These are phyloP conservation scores for Lyophyllum shimeji DNA, from an alignment of 768 basidiomycete species.

Conservation along the genomic window DNA sequence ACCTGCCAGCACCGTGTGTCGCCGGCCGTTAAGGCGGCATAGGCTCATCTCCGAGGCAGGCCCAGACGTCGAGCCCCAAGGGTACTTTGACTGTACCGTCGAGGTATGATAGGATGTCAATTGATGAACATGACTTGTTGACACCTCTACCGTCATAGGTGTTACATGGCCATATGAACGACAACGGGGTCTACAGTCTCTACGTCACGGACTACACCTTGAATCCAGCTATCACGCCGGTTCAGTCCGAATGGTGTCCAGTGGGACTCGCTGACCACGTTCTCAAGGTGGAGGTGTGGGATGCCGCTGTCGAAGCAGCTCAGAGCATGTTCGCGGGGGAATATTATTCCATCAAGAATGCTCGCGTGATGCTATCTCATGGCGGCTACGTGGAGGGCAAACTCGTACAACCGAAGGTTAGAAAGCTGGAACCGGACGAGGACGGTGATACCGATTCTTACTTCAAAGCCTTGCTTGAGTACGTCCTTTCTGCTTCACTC, in stretches of 20 bases:
- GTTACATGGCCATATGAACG: slow-evolving; percentile 39
- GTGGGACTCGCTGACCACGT: slow-evolving; percentile 40
- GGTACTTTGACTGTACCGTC: slow-evolving; percentile 64
- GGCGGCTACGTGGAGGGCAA: slow-evolving; percentile 54
- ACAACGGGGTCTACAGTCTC: slow-evolving; percentile 40
- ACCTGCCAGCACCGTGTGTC: slow-evolving; percentile 4
- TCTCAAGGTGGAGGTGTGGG: slow-evolving; percentile 63
- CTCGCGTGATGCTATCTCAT: slow-evolving; percentile 38
- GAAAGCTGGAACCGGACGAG: slow-evolving; percentile 36
- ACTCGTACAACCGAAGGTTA: slow-evolving; percentile 44
- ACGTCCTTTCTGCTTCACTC: slow-evolving; percentile 13
- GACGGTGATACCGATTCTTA: slow-evolving; percentile 32
- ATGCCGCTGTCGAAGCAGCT: slow-evolving; percentile 41
- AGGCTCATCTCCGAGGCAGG: slow-evolving; percentile 50
- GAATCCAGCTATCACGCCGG: slow-evolving; percentile 31
- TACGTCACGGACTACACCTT: slow-evolving; percentile 70
- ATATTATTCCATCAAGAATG: slow-evolving; percentile 55
- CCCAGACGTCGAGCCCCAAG: slow-evolving; percentile 40
- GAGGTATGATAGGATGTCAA: slow-evolving; percentile 41
- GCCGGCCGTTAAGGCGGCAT: slow-evolving; percentile 32
- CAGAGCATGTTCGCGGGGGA: slow-evolving; percentile 45
- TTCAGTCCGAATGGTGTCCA: slow-evolving; percentile 48
- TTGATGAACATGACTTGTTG: background rate
- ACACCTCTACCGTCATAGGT: slow-evolving; percentile 36
- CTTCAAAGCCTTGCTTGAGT: slow-evolving; percentile 55